Evolutionary conservation across 2,329 filamentous ascomycete species (phyloP).

Genomic region (Phaeosphaeria sp.): DNA sequence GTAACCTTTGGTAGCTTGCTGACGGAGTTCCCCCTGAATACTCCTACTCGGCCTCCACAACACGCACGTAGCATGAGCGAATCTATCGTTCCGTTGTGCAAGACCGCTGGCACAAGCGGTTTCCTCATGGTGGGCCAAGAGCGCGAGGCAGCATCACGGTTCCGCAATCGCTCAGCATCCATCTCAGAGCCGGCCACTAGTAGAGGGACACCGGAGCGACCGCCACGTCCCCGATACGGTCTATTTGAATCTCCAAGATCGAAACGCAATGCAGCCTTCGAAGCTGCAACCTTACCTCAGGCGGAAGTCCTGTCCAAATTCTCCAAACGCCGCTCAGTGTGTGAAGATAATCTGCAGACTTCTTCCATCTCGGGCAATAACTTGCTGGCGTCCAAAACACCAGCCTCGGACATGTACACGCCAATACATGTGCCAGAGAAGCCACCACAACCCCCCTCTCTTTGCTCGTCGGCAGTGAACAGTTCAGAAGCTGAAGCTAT

Average conservation of each 20-base stretch:
- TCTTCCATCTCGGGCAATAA: not conserved
- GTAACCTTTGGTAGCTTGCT: slow-evolving; percentile 31
- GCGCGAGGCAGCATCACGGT: not conserved
- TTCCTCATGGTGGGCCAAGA: not conserved
- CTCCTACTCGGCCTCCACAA: slow-evolving; percentile 22
- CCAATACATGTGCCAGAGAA: not conserved
- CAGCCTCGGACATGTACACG: not conserved
- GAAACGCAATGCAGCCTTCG: not conserved
- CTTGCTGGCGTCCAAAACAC: not conserved
- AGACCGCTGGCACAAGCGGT: slow-evolving; percentile 11
- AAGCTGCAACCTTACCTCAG: slow-evolving; percentile 16
- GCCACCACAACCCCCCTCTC: not conserved
- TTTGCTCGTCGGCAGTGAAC: not conserved
- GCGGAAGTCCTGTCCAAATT: slow-evolving; percentile 13
- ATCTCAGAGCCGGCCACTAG: slow-evolving; percentile 20
- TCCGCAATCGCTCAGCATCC: slow-evolving; percentile 20
- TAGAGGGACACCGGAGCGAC: slow-evolving; percentile 30
- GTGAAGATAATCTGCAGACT: not conserved
- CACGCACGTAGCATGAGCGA: slow-evolving; percentile 35
- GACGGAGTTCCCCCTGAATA: slow-evolving; percentile 32
- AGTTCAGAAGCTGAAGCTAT: slow-evolving; percentile 22
- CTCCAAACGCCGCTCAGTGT: not conserved
- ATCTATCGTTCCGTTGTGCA: slow-evolving; percentile 26
- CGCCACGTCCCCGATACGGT: slow-evolving; percentile 28
- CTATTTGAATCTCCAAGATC: slow-evolving; percentile 27